Conservation (phyloP, 2,329 filamentous ascomycete genomes). For the Arthrobotrys pseudoclavata region DNA sequence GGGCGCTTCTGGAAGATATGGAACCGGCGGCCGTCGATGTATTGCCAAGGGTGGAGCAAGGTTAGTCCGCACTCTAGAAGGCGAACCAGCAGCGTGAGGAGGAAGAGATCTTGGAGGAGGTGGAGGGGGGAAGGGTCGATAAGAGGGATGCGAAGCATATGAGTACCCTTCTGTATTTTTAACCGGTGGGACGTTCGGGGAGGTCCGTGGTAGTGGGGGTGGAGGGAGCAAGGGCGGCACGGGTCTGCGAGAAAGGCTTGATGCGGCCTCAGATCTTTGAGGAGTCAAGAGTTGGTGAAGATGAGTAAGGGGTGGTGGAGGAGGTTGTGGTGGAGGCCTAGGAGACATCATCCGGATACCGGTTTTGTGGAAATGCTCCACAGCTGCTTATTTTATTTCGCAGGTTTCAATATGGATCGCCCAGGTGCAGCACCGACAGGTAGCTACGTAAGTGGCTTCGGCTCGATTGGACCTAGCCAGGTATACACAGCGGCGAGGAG, state of each 20-base stretch:
- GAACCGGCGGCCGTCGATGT: constrained; percentile 46
- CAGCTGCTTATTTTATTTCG: constrained; percentile 26
- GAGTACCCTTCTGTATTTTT: constrained; percentile 59
- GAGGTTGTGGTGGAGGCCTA: constrained; percentile 60
- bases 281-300: constrained; percentile 56
- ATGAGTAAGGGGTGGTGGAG: constrained; percentile 59
- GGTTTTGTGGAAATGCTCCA: constrained; percentile 43
- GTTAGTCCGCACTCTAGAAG: constrained; percentile 49
- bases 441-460: constrained; percentile 20
- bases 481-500: constrained; percentile 31
- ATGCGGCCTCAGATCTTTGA: constrained; percentile 58
- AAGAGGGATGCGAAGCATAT: constrained; percentile 53
- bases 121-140: constrained; percentile 57
- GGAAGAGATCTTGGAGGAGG: constrained; percentile 49
- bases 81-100: constrained; percentile 41
- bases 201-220: constrained; percentile 57
- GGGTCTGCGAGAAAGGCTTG: constrained; percentile 55
- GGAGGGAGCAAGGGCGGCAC: constrained; percentile 59
- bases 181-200: constrained; percentile 59
- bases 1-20: constrained; percentile 42
- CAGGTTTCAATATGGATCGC: constrained; percentile 52
- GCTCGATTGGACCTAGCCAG: constrained; percentile 9
- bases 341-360: constrained; percentile 60
- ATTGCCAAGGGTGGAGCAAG: constrained; percentile 57
- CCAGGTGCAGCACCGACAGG: constrained; percentile 21